phyloP scores from a whole-genome alignment of 2,329 filamentous ascomycete species.

The Lachnellula suecica region DNA sequence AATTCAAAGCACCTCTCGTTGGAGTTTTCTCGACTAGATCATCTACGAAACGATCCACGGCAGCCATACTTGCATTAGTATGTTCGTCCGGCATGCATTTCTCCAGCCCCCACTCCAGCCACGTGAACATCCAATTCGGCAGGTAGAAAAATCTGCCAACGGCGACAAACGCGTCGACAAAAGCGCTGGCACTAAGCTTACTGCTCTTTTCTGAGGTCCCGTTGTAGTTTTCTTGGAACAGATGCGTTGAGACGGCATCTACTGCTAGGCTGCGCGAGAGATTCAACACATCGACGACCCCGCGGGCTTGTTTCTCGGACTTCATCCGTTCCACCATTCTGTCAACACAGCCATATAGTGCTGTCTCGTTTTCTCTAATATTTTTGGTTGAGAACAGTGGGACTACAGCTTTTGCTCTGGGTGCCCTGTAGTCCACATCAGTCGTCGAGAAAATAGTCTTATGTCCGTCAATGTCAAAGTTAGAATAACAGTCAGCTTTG shows the following conservation, averaged over 20 bases:
- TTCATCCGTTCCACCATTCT: slow-evolving; percentile 41
- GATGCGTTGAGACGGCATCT: slow-evolving; percentile 52
- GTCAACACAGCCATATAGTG: slow-evolving; percentile 41
- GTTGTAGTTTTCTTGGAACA: slow-evolving; percentile 52
- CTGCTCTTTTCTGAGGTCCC: slow-evolving; percentile 34
- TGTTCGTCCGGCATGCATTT: slow-evolving; percentile 36
- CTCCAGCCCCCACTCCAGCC: slow-evolving; percentile 35
- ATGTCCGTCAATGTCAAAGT: slow-evolving; percentile 57
- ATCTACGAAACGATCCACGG: slow-evolving; percentile 43
- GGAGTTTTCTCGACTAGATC: slow-evolving; percentile 35
- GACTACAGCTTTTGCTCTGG: slow-evolving; percentile 48
- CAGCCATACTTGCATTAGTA: slow-evolving; percentile 32
- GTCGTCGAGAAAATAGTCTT: slow-evolving; percentile 51
- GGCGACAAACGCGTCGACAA: slow-evolving; percentile 54
- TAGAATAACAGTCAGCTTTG: slow-evolving; percentile 51
- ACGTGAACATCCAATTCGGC: slow-evolving; percentile 40
- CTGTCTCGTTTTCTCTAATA: slow-evolving; percentile 38
- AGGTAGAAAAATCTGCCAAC: slow-evolving; percentile 55
- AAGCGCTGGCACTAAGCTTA: slow-evolving; percentile 42
- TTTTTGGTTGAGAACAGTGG: slow-evolving; percentile 48
- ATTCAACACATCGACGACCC: slow-evolving; percentile 47
- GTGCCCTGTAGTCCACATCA: slow-evolving; percentile 39
- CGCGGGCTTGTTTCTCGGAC: slow-evolving; percentile 32
- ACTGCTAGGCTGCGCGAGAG: slow-evolving; percentile 48
- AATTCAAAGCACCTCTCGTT: slow-evolving; percentile 39